Percentiles rank a stretch among this genome's conserved stretches.
Conservation (phyloP, 768 basidiomycete genomes). For the Astraeus odoratus region DNA sequence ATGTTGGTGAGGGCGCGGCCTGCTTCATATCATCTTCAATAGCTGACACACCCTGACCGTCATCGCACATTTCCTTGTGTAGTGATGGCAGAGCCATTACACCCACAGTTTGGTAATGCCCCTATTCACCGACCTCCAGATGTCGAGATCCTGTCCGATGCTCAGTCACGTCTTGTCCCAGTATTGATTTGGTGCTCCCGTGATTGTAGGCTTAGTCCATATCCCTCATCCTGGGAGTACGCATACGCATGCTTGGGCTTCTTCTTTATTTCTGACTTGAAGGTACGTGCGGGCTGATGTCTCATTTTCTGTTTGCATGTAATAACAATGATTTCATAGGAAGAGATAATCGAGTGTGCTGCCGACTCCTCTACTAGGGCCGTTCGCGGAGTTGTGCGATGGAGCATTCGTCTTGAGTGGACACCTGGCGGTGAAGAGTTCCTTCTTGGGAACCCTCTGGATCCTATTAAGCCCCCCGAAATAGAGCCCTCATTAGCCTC, state of each 20-base stretch:
- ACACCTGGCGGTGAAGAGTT: slow-evolving; percentile 42
- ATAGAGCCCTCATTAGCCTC: neutral
- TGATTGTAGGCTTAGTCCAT: slow-evolving; percentile 20
- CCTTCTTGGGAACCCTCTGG: slow-evolving; percentile 9
- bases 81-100: neutral
- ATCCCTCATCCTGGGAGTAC: slow-evolving; percentile 29
- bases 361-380: neutral
- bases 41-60: neutral
- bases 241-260: slow-evolving; percentile 40
- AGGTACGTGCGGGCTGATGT: slow-evolving; percentile 22
- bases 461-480: neutral
- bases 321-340: neutral
- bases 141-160: slow-evolving; percentile 35
- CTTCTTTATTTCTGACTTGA: slow-evolving; percentile 36
- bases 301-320: neutral
- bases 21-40: neutral
- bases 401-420: slow-evolving; percentile 45
- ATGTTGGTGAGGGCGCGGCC: neutral
- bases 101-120: neutral
- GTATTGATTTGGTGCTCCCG: slow-evolving; percentile 35
- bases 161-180: slow-evolving; percentile 32
- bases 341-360: neutral
- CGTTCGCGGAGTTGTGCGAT: slow-evolving; percentile 31
- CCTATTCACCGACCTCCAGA: slow-evolving; percentile 30
- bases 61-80: neutral